A percentile compares a stretch with the other conserved stretches of the same genome.
These are phyloP conservation scores for Penicillium olsonii DNA, from an alignment of 2,329 filamentous ascomycete genomes.

Conservation along the genomic window DNA sequence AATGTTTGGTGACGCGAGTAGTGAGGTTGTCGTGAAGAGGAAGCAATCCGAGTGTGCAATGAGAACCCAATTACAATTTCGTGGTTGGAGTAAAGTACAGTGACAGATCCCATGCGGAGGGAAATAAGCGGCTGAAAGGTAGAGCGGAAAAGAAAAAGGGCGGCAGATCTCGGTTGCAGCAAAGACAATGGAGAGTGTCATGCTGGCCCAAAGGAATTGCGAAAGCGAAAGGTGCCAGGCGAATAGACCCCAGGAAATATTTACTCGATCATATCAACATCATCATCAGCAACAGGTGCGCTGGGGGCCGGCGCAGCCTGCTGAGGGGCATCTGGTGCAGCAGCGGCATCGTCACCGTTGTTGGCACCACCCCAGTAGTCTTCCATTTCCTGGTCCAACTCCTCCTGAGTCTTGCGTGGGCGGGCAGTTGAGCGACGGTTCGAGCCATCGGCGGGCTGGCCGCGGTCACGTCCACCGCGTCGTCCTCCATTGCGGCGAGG, in stretches of 20 bases:
- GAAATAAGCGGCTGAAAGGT: background rate
- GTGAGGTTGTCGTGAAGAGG: background rate
- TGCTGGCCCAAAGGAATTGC: background rate
- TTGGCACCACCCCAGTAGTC: constrained; percentile 73
- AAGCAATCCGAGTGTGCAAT: background rate
- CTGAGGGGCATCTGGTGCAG: constrained; percentile 28
- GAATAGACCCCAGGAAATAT: background rate
- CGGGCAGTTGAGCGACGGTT: constrained; percentile 54
- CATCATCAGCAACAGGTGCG: constrained; percentile 45
- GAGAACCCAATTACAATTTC: constrained; percentile 17
- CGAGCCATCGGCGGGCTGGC: constrained; percentile 14
- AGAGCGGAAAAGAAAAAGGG: background rate
- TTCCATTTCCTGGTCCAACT: constrained; percentile 95
- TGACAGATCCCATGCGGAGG: background rate
- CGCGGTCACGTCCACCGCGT: constrained; percentile 43
- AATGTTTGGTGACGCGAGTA: background rate
- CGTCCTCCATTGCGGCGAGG: constrained; percentile 51
- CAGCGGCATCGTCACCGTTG: constrained; percentile 35
- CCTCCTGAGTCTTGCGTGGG: constrained; percentile 82
- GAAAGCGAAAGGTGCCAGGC: background rate
- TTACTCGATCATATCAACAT: constrained; percentile 72
- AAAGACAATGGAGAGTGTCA: background rate
- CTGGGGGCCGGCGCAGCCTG: constrained; percentile 31
- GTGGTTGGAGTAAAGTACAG: constrained; percentile 21
- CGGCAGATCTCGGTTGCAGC: background rate